Percentiles rank a stretch among this genome's conserved stretches.
Conservation (phyloP, 2,329 filamentous ascomycete genomes). For the Colletotrichum lupini region DNA sequence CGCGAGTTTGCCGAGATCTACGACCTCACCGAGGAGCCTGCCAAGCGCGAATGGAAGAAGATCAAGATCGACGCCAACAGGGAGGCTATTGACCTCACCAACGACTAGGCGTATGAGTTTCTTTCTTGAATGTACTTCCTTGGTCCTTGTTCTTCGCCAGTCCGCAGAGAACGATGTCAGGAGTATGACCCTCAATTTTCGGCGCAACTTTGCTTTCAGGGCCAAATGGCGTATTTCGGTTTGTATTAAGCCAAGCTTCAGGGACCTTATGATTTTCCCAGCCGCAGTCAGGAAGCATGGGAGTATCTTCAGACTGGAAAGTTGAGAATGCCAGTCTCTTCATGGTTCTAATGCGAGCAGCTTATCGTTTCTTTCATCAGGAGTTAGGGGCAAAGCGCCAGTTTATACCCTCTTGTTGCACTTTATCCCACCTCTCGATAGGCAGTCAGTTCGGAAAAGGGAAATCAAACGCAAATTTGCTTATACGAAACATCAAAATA, state of each 20-base stretch:
- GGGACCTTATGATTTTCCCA: no score
- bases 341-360: background rate
- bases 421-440: background rate
- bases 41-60: constrained; percentile 34
- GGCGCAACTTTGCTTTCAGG: background rate
- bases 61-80: constrained; percentile 26
- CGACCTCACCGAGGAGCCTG: constrained; percentile 29
- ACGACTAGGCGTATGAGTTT: constrained; percentile 14
- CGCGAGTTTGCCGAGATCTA: constrained; percentile 28
- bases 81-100: constrained; percentile 35
- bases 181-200: background rate
- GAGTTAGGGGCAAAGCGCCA: constrained; percentile 13
- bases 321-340: background rate
- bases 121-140: background rate
- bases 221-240: no score
- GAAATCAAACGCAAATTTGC: background rate
- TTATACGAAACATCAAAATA: background rate
- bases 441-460: background rate
- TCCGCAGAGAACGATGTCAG: background rate
- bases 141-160: background rate
- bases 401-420: constrained; percentile 19
- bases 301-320: background rate
- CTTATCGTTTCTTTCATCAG: background rate
- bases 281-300: background rate
- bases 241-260: background rate